Evolutionary conservation across 106 monocot genomes (phyloP), one percentile per base, ranked within the genome.

Genomic region (Posidonia australis): DNA sequence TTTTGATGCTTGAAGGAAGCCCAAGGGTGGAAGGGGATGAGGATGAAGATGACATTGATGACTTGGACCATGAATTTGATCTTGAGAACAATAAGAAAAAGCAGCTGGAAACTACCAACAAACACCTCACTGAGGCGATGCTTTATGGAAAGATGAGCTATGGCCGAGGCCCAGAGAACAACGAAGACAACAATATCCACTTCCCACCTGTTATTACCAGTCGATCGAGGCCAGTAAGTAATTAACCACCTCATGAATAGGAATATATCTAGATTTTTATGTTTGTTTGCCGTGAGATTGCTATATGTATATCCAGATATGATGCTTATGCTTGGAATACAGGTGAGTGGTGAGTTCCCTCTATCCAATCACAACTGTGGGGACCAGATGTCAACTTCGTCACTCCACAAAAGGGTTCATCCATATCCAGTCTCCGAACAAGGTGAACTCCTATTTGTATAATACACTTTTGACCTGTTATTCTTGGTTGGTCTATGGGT

Each of bases 11-110:
- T 67, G 64, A 58, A 93, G 93, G 94, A 73, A 87, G 96, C 52
- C 90, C 87, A 7, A 87, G 96, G 68, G 96, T 96, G 29, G 82
- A 76, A 54, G 96, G 90, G 11, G 96, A 96, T 36, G 96, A 96
- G 0, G 96, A 96, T 13, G 96, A 96, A 60, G 96, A 96, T 63
- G 96, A 81, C 20, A 63, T 85, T 0, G 96, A 96, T 53, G 96
- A 96, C 67, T 54, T 96, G n/a, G 90, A 96, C 46, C 82, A 96
- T 54, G 96, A 96, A 53, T 96, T 96, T 80, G 81, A 82, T 63
- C 74, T 85, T 9, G 87, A 84, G 21, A 80, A 80, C 47, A 78
- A 81, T 31, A 51, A 77, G 63, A 75, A 78, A 27, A 71, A 77
- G 72, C 55, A 68, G 48, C 67, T 58, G 23, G 30, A 41, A 44